phyloP scores from a whole-genome alignment of 805 yeast genomes.

The Nakazawaea anatomiae region DNA sequence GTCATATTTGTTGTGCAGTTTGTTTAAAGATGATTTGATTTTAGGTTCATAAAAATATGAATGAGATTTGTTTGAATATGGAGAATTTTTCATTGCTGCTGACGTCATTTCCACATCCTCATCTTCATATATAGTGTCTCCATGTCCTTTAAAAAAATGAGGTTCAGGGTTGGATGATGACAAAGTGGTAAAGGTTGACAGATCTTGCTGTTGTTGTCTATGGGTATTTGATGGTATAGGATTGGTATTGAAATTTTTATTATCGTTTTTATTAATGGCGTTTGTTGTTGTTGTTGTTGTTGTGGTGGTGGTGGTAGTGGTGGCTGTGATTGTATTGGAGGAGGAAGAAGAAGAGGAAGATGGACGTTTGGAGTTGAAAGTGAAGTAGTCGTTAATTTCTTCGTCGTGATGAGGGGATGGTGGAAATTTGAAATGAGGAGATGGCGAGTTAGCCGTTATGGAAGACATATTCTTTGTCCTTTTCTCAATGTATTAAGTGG shows the following conservation, averaged over 20 bases:
- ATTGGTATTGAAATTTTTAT: too few relatives aligned
- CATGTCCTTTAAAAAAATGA: too few relatives aligned
- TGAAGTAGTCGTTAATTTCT: neutral
- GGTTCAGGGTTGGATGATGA: too few relatives aligned
- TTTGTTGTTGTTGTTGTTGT: neutral
- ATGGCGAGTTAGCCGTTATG: conserved; percentile 4
- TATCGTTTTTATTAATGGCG: too few relatives aligned
- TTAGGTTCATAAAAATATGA: neutral
- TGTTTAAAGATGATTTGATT: neutral
- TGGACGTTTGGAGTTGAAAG: neutral
- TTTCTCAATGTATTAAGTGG: too few relatives aligned
- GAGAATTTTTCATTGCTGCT: neutral
- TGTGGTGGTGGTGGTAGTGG: neutral
- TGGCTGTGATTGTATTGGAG: neutral
- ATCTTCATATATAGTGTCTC: neutral
- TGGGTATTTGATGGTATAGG: too few relatives aligned
- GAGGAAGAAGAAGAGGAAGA: neutral
- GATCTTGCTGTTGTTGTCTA: neutral
- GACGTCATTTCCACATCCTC: neutral
- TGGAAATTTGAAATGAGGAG: conserved; percentile 9
- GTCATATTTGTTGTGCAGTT: conserved; percentile 1
- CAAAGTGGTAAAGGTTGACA: too few relatives aligned
- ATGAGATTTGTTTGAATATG: neutral
- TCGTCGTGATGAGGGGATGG: neutral
- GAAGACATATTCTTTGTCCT: neutral